phyloP scores from a whole-genome alignment of 163 green algal species.

The Chlorella variabilis region DNA sequence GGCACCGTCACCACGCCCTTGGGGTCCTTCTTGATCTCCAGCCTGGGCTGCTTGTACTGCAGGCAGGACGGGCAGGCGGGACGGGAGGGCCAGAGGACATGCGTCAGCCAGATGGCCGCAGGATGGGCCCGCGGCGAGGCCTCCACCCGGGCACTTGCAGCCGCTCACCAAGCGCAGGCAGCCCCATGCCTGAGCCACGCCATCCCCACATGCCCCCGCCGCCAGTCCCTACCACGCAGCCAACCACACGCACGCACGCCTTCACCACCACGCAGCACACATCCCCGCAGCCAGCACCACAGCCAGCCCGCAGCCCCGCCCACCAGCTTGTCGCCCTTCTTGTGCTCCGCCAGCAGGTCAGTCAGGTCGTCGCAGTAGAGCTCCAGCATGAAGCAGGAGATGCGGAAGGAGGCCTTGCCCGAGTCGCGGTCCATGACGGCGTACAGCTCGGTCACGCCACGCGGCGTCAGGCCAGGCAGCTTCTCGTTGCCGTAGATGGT shows the following conservation, averaged over 20 bases:
- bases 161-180: not conserved
- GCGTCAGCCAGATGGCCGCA: no score
- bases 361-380: conserved; percentile 95
- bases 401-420: conserved; percentile 67
- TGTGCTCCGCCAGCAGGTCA: conserved; percentile 78
- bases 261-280: not conserved
- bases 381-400: conserved; percentile 95
- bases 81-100: not conserved
- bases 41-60: conserved; percentile 63
- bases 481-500: conserved; percentile 85
- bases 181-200: not conserved
- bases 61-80: not conserved
- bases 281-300: not conserved
- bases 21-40: conserved; percentile 99
- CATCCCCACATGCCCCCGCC: not conserved
- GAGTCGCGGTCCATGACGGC: conserved; percentile 67
- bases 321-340: conserved; percentile 40
- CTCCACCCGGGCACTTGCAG: no score
- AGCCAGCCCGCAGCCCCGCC: not conserved
- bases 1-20: conserved; percentile 95
- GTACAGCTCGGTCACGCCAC: conserved; percentile 91
- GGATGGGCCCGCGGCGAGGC: no score
- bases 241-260: not conserved
- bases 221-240: not conserved
- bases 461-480: conserved; percentile 84